Conservation (phyloP, 2,329 filamentous ascomycete genomes). For the Phyllosticta citribraziliensis region DNA sequence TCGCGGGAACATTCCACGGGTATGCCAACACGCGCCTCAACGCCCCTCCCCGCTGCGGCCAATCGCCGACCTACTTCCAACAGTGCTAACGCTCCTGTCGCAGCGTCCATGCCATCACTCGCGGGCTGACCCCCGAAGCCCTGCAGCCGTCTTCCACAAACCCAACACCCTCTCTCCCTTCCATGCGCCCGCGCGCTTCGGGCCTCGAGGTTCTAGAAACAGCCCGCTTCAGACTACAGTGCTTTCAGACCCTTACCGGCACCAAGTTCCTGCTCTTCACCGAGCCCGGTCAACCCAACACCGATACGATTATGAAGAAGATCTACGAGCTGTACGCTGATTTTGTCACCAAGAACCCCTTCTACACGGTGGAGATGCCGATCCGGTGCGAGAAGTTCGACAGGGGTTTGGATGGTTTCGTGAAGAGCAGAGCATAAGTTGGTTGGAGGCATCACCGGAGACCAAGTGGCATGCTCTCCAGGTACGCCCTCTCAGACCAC, state of each 20-base stretch:
- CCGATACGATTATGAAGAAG: slow-evolving; percentile 71
- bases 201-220: slow-evolving; percentile 90
- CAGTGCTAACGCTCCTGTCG: slow-evolving; percentile 4
- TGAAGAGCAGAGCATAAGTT: slow-evolving; percentile 40
- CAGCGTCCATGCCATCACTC: slow-evolving; percentile 56
- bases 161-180: slow-evolving; percentile 12
- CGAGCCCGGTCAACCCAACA: slow-evolving; percentile 76
- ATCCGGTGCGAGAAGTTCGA: slow-evolving; percentile 94
- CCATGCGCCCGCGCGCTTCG: slow-evolving; percentile 40
- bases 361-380: slow-evolving; percentile 97
- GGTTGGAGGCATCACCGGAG: neutral
- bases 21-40: slow-evolving; percentile 33
- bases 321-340: slow-evolving; percentile 94
- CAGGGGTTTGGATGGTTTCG: slow-evolving; percentile 68
- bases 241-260: slow-evolving; percentile 89
- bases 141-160: slow-evolving; percentile 9
- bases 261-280: slow-evolving; percentile 95
- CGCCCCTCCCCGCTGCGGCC: neutral
- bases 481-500: neutral
- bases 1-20: slow-evolving; percentile 97
- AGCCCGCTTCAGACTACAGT: slow-evolving; percentile 89
- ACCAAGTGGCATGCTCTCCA: neutral
- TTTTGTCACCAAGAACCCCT: slow-evolving; percentile 99
- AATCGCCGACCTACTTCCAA: neutral
- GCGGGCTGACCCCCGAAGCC: slow-evolving; percentile 38